Base-by-base conservation (phyloP, 1,284 basidiomycete species). In the Veloboletus limbatus region DNA sequence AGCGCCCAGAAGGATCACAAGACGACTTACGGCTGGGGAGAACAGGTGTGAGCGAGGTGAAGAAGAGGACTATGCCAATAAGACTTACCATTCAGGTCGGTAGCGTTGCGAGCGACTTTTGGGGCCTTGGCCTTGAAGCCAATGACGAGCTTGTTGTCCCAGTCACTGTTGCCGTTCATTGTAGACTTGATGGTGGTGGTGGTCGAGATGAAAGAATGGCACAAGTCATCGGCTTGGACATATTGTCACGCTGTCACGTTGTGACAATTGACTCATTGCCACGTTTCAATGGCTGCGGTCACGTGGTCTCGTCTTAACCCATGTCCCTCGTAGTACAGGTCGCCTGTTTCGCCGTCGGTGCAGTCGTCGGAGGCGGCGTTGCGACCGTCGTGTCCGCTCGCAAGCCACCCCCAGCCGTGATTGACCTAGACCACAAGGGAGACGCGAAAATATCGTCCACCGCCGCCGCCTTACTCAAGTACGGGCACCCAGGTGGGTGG, bases 141-240 rank as follows among this genome's bases (percentile, higher is more conserved):
- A 56, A 95, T 92, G 55, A 93, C 85, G 45, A 72, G 70, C 65
- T 87, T 85, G 58, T 65, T 67, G 52, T 91, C 86, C 85, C 85
- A 88, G 32, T 89, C 83, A 48, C 43, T 4, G 63, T 75, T 76
- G 60, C 69, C 73, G 63, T 66, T 74, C 80, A 82, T 85, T 26
- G 49, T 73, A 17, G 3, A 10, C 3, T 16, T 25, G 31, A 30
- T 18, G 11, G 21, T 26, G 14, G 31, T 43, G 25, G 36, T 30
- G 45, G 60, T 63, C 6, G 39, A 17, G 40, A 37, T 26, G 31
- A 36, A 40, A 39, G 53, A 37, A 3, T 8, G 20, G n/a, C n/a
- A n/a, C n/a, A n/a, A n/a, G n/a, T n/a, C n/a, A n/a, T n/a, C n/a
- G 16, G 8, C 3, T 8, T 38, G 36, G 8, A 26, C 3, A 25